Evolutionary conservation across 2,329 filamentous ascomycete species (phyloP), one percentile per base, ranked within the genome.

Genomic region (Sporothrix pallida): DNA sequence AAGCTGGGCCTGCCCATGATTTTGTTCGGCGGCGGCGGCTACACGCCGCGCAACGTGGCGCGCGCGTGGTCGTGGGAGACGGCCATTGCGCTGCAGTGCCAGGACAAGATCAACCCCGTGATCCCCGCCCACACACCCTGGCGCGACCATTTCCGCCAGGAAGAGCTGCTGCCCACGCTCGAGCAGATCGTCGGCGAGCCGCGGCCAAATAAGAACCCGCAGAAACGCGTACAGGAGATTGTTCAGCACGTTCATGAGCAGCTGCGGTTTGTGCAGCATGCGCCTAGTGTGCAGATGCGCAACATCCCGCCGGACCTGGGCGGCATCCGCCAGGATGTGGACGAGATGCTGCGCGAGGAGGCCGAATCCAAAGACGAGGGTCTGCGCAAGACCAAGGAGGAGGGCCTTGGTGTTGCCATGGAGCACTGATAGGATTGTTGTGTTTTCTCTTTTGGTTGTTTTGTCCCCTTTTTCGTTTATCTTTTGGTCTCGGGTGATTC

Each of bases 31-130:
- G 96, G 96, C 54, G 96, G 96, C 73, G 96, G 96, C 42, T 99
- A 99, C 83, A 99, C 96, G 15, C 95, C 96, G 5, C 90, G 95
- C 76, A 99, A 99, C 79, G 96, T 99, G 7, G 96, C 96, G 58
- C 92, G 96, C 72, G 94, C 95, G 44, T 99, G 96, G 96, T 94
- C 95, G 31, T 95, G 97, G 83, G 96, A 99, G 84, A 99, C 96
- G 13, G 92, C 93, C 75, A 93, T 98, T 77, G 94, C 94, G 75
- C 93, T 97, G 76, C 90, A 91, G 77, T 90, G 90, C 73, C 87
- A 92, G 75, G 87, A 92, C 76, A 88, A 89, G 73, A 91, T 98
- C 76, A 84, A 86, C 80, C 88, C 92, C 20, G 87, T 89, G 13
- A 91, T 98, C 42, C 95, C 96, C 0, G 83, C 88, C 50, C 91